phyloP scores from a whole-genome alignment of 2,329 filamentous ascomycete genomes.

The Thelonectria blattea region DNA sequence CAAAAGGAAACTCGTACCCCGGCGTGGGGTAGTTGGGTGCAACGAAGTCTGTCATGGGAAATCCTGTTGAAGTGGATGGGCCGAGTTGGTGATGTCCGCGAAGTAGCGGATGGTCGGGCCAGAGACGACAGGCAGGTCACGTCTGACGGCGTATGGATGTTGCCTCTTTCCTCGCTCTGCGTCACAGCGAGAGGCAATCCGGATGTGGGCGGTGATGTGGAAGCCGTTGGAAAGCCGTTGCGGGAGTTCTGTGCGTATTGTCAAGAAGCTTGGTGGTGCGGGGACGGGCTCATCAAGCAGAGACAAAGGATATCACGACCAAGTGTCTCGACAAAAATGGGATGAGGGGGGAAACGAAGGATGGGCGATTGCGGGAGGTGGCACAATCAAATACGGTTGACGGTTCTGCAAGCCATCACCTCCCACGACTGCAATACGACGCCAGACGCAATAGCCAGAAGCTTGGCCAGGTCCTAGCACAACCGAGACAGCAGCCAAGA shows the following conservation, averaged over 20 bases:
- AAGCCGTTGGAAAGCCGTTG: not conserved
- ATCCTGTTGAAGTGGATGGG: not conserved
- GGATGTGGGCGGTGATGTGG: not conserved
- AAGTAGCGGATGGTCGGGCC: not conserved
- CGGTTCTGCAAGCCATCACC: not conserved
- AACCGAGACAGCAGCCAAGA: constrained; percentile 23
- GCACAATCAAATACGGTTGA: not conserved
- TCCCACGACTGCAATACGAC: constrained; percentile 17
- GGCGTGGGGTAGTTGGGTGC: not conserved
- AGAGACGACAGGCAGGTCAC: not conserved
- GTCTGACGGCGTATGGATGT: not conserved
- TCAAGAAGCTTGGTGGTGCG: not conserved
- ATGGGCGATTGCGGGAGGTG: constrained; percentile 10
- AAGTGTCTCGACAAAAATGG: not conserved
- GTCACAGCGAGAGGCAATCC: not conserved
- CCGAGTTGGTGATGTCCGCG: not conserved
- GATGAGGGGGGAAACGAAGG: not conserved
- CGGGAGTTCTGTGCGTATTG: not conserved
- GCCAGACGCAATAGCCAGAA: constrained; percentile 9
- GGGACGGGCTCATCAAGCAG: not conserved
- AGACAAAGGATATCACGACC: not conserved
- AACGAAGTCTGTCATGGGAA: constrained; percentile 18
- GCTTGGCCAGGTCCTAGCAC: constrained; percentile 20
- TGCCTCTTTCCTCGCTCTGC: not conserved
- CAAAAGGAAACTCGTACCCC: constrained; percentile 10